Evolutionary conservation across 768 basidiomycete genomes (phyloP).

Genomic region (Pisolithus marmoratus): DNA sequence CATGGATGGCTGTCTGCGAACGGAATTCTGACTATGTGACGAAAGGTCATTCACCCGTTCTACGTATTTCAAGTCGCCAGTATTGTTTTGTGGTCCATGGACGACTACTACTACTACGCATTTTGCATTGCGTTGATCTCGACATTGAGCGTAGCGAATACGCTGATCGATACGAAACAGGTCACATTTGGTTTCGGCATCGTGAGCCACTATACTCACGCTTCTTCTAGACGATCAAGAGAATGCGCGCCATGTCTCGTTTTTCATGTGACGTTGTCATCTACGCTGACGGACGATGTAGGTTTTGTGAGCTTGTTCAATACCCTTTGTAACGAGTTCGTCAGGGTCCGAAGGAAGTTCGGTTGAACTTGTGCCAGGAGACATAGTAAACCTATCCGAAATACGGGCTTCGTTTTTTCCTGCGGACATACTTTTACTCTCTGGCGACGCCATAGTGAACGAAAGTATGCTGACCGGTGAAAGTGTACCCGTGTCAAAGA

Average conservation of each 20-base stretch:
- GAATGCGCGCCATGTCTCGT: conserved; percentile 96
- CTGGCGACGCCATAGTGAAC: conserved; percentile 96
- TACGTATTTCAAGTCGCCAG: conserved; percentile 98
- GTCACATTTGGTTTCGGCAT: conserved; percentile 33
- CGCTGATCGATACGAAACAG: conserved; percentile 88
- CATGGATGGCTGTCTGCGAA: not conserved
- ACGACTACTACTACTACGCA: conserved; percentile 96
- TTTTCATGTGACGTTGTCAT: conserved; percentile 76
- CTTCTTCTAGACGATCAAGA: conserved; percentile 63
- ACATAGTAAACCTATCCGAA: conserved; percentile 84
- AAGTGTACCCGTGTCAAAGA: conserved; percentile 93
- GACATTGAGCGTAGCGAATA: conserved; percentile 73
- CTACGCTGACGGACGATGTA: conserved; percentile 67
- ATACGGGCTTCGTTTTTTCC: conserved; percentile 72
- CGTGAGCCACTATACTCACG: conserved; percentile 1
- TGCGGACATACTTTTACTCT: conserved; percentile 86
- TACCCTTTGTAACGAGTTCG: conserved; percentile 1
- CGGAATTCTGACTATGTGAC: conserved; percentile 1
- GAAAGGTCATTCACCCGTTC: conserved; percentile 89
- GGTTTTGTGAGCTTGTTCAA: conserved; percentile 21
- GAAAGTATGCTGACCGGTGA: conserved; percentile 99
- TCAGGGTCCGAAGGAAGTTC: conserved; percentile 73
- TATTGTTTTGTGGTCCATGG: conserved; percentile 88
- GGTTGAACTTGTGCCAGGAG: conserved; percentile 80
- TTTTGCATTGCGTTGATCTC: conserved; percentile 95